Evolutionary conservation across 2,329 filamentous ascomycete genomes (phyloP), one percentile per base, ranked within the genome.

Genomic region (Pestalotiopsis sp.): DNA sequence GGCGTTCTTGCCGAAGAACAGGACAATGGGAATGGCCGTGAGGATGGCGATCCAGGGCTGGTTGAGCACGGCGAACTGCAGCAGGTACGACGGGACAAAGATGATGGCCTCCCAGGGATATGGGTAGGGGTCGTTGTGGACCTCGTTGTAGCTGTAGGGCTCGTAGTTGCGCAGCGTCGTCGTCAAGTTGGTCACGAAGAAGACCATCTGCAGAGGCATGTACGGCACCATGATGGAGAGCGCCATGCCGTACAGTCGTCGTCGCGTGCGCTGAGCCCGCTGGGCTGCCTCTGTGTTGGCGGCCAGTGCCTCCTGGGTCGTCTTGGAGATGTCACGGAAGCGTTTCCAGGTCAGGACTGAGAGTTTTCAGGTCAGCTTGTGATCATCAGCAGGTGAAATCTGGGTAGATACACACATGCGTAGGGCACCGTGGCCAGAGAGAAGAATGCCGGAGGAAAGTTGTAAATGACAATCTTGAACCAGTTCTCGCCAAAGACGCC

Each of bases 191-290:
- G 76, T 57, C 41, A 78, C 77, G 3, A 82, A 72, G 5, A 85
- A 77, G 31, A 80, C 76, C 58, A 85, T 58, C 70, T 81, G 77
- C 4, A 89, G 72, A 1, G 87, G 87, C 0, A 87, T 72, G 73
- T 87, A 88, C 3, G 86, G 81, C 3, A 84, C 71, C 1, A 89
- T 74, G 70, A 89, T 86, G 57, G 81, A 81, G 13, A 88, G 66
- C 14, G 84, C 82, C 84, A 89, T 87, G 70, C 86, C 79, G 76
- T 88, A 90, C 58, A 90, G 83, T 57, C 86, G 84, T 61, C 83
- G 81, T 58, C 82, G 82, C 9, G 86, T 82, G 2, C 86, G 82
- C 59, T 84, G 81, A 55, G 82, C 83, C 5, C 86, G 81, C 14
- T 79, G 71, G 4, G 77, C 77, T 9, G 82, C 82, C 4, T 78